These are phyloP conservation scores for Fusarium staphyleae DNA, from an alignment of 2,329 filamentous ascomycete species.

Conservation along the genomic window DNA sequence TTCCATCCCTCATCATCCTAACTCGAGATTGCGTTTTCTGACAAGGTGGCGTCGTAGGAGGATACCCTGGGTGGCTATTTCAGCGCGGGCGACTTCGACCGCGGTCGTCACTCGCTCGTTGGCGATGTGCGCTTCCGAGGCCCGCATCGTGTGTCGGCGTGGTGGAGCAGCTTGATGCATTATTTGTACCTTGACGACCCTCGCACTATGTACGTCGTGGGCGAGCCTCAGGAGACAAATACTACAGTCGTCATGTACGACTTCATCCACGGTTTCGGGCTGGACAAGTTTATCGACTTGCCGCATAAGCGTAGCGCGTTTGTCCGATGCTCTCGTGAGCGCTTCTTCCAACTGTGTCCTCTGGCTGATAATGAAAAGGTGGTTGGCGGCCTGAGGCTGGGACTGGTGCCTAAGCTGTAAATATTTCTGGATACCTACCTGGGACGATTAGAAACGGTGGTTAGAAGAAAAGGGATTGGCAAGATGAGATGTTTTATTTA, in stretches of 20 bases:
- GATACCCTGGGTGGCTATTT: constrained; percentile 65
- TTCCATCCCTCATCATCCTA: background rate
- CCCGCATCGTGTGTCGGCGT: constrained; percentile 66
- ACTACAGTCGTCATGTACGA: constrained; percentile 76
- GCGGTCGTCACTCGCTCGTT: constrained; percentile 65
- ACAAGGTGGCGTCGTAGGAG: constrained; percentile 49
- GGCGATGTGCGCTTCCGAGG: constrained; percentile 67
- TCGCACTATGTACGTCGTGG: constrained; percentile 63
- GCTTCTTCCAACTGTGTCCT: constrained; percentile 74
- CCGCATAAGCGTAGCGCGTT: constrained; percentile 75
- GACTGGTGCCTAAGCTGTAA: constrained; percentile 62
- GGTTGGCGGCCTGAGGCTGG: constrained; percentile 60
- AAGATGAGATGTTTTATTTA: too few relatives aligned
- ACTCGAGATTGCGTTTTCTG: constrained; percentile 1
- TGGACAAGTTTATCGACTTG: constrained; percentile 76
- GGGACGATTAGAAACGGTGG: background rate
- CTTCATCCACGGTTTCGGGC: constrained; percentile 73
- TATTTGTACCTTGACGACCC: constrained; percentile 68
- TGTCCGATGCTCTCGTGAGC: constrained; percentile 68
- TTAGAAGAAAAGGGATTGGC: background rate
- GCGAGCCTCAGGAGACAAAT: constrained; percentile 77
- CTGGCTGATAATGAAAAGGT: constrained; percentile 63
- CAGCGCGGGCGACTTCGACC: constrained; percentile 62
- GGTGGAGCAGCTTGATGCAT: constrained; percentile 69
- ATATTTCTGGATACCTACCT: constrained; percentile 6